Evolutionary conservation across 2,329 filamentous ascomycete species (phyloP).

Genomic region (Beauveria australis): DNA sequence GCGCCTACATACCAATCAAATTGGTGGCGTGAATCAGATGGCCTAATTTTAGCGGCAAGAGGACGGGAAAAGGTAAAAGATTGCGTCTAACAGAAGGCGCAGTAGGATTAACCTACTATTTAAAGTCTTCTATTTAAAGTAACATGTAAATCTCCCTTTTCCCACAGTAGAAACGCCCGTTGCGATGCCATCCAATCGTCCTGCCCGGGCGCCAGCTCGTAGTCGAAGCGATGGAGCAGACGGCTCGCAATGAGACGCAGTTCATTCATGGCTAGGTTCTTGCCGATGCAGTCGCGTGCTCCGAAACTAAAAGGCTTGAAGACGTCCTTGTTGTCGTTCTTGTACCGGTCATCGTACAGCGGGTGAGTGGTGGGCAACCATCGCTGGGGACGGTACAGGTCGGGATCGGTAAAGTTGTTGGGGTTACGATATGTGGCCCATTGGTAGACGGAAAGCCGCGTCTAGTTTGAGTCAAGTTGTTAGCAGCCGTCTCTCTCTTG

Average conservation of each 20-base stretch:
- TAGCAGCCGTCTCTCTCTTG: no score
- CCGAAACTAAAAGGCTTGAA: conserved; percentile 32
- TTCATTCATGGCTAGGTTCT: conserved; percentile 31
- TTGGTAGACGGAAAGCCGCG: conserved; percentile 31
- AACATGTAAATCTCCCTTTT: conserved; percentile 15
- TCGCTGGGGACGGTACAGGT: conserved; percentile 39
- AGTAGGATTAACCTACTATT: no score
- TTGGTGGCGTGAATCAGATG: no score
- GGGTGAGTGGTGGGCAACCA: conserved; percentile 24
- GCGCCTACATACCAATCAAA: no score
- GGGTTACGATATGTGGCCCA: conserved; percentile 36
- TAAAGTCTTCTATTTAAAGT: no score
- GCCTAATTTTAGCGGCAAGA: no score
- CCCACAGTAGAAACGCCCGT: conserved; percentile 14
- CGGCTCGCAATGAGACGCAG: conserved; percentile 38
- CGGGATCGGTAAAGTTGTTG: conserved; percentile 35
- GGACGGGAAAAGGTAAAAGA: no score
- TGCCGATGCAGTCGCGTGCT: conserved; percentile 32
- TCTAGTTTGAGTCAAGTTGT: neutral
- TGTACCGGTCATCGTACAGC: conserved; percentile 29
- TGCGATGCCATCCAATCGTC: conserved; percentile 17
- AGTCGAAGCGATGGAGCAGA: conserved; percentile 38
- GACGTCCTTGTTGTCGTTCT: conserved; percentile 27
- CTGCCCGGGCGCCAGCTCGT: conserved; percentile 22
- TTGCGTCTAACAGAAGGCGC: no score